Conservation (phyloP, 2,329 filamentous ascomycete genomes). For the Nemania bipapillata region DNA sequence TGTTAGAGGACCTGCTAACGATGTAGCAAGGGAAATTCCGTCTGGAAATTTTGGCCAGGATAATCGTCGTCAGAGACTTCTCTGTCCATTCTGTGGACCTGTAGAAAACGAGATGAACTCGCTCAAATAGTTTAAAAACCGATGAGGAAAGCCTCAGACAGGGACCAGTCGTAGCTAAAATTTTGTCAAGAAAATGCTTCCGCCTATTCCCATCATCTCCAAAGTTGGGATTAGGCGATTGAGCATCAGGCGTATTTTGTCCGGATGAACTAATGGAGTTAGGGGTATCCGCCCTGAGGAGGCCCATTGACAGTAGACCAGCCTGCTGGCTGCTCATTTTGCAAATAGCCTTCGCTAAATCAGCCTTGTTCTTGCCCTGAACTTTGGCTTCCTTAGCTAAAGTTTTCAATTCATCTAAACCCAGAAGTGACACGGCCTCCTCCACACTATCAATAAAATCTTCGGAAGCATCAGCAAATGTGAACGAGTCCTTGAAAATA, state of each 20-base stretch:
- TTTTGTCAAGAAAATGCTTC: slow-evolving; percentile 79
- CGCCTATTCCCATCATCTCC: slow-evolving; percentile 70
- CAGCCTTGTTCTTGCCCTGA: slow-evolving; percentile 86
- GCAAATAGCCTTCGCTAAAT: slow-evolving; percentile 79
- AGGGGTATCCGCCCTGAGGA: slow-evolving; percentile 72
- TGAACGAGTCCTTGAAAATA: slow-evolving; percentile 68
- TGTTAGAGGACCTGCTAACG: slow-evolving; percentile 87
- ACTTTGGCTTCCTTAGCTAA: slow-evolving; percentile 88
- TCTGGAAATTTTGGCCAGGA: slow-evolving; percentile 87
- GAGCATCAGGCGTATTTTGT: slow-evolving; percentile 54
- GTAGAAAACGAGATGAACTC: slow-evolving; percentile 96
- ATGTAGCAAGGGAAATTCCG: slow-evolving; percentile 91
- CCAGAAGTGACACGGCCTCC: slow-evolving; percentile 82
- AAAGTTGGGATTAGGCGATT: slow-evolving; percentile 44
- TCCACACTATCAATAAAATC: slow-evolving; percentile 79
- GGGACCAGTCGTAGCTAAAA: slow-evolving; percentile 79
- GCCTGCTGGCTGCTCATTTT: slow-evolving; percentile 78
- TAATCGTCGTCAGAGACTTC: slow-evolving; percentile 93
- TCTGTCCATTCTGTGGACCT: slow-evolving; percentile 97
- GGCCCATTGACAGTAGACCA: slow-evolving; percentile 75
- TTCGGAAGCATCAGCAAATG: slow-evolving; percentile 82
- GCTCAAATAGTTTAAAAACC: slow-evolving; percentile 84
- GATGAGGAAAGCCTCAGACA: slow-evolving; percentile 82
- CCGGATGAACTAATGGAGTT: slow-evolving; percentile 63
- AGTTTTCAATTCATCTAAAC: slow-evolving; percentile 86